Conservation (phyloP, 768 basidiomycete species). For the Trametes cubensis region DNA sequence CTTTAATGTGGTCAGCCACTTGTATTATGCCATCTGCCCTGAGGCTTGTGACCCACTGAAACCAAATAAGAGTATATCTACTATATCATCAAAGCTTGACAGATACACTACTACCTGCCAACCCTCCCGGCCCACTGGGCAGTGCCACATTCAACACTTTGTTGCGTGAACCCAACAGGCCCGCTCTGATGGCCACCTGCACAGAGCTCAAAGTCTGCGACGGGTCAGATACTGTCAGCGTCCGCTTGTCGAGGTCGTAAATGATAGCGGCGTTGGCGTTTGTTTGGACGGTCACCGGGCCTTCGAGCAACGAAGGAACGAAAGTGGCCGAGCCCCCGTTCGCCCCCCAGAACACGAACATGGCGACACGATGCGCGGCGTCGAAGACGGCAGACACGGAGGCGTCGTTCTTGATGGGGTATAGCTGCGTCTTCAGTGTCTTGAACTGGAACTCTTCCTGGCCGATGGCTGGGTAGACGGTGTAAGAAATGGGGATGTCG, state of each 20-base stretch:
- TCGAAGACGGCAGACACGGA: slow-evolving; percentile 56
- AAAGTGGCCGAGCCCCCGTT: slow-evolving; percentile 49
- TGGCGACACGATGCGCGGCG: slow-evolving; percentile 40
- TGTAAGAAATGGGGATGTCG: slow-evolving; percentile 50
- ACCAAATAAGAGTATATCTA: not conserved
- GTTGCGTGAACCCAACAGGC: slow-evolving; percentile 25
- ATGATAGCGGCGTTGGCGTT: slow-evolving; percentile 49
- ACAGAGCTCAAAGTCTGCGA: slow-evolving; percentile 52
- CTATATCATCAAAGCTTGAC: slow-evolving; percentile 21
- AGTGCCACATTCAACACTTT: slow-evolving; percentile 43
- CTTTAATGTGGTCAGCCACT: slow-evolving; percentile 9
- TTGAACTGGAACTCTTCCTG: slow-evolving; percentile 45
- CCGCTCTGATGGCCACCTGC: slow-evolving; percentile 39
- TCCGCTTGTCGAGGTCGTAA: slow-evolving; percentile 43
- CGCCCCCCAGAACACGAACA: slow-evolving; percentile 61
- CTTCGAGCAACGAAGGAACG: slow-evolving; percentile 26
- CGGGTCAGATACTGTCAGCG: slow-evolving; percentile 65
- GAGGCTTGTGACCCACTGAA: not conserved
- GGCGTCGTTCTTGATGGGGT: slow-evolving; percentile 48
- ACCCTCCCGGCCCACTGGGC: slow-evolving; percentile 43
- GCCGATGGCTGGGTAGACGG: slow-evolving; percentile 55
- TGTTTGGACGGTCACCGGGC: slow-evolving; percentile 40
- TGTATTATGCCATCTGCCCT: slow-evolving; percentile 4
- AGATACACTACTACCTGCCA: slow-evolving; percentile 53
- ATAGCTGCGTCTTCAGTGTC: slow-evolving; percentile 34